Base-by-base conservation (phyloP, 495 filamentous ascomycete genomes). In the Penicillium cosmopolitanum region DNA sequence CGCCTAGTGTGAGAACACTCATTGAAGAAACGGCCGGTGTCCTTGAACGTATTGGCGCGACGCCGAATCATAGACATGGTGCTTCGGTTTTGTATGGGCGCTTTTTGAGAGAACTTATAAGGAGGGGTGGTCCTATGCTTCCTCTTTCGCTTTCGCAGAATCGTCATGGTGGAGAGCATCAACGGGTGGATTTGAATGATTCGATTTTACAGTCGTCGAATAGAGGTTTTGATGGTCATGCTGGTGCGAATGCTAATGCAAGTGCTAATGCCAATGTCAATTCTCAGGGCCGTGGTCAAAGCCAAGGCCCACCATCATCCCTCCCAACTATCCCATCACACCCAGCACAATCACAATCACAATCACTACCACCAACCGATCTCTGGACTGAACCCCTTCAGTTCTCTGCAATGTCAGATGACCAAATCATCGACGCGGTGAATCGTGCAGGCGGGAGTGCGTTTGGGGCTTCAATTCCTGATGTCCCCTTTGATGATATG, bases 1-100 rank as follows among this genome's bases (percentile, higher is more conserved):
- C 87, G 9, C 87, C 87, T 1, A 90, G 88, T 55, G 85, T 90
- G 6, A 74, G 86, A 13, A 82, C 82, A 12, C 71, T 91, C 19
- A 90, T 91, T 52, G 84, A 86, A 57, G 87, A 91, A 67, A 84
- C 86, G 4, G 87, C 85, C 4, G 83, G 83, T 38, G 87, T 89
- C 1, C 72, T 91, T 6, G 87, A 89, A 62, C 79, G 87, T 34
- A 88, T 90, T 36, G 88, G 88, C 11, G 83, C 80, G 5, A 79
- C 80, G 3, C 85, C 88, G 0, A 71, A 75, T 21, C 88, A 91
- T 68, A 75, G 88, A 40, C 85, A 86, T 50, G 87, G 87, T 4
- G 79, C 82, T 40, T 86, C 84, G 2, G 77, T 80, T 2, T 63
- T 89, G 13, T 88, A 89, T 62, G 86, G 86, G 5, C 78, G 84